Conservation (phyloP, 495 filamentous ascomycete species). For the Neurospora sp. region DNA sequence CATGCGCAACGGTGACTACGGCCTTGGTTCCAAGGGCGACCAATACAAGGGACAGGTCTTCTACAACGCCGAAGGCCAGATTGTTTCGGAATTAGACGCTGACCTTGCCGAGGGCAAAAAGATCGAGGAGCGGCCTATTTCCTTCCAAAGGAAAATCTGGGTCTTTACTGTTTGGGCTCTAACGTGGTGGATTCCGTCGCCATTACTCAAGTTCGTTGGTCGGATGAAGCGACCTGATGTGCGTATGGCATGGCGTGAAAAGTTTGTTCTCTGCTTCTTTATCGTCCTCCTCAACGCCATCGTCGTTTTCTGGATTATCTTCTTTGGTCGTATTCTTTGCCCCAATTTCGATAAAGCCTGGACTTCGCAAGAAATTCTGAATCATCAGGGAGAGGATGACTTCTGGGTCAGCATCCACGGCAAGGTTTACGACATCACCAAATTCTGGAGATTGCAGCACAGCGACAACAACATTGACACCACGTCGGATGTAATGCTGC, state of each 20-base stretch:
- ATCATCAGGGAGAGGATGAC: conserved; percentile 60
- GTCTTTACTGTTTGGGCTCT: conserved; percentile 69
- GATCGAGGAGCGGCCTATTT: conserved; percentile 59
- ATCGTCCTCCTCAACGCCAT: conserved; percentile 76
- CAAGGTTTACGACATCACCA: conserved; percentile 81
- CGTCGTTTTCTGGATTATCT: conserved; percentile 88
- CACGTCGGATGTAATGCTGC: conserved; percentile 56
- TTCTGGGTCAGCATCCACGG: conserved; percentile 87
- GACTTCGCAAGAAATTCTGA: conserved; percentile 59
- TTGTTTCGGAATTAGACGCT: conserved; percentile 51
- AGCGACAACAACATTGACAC: conserved; percentile 55
- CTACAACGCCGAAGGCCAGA: conserved; percentile 52
- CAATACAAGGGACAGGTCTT: conserved; percentile 59
- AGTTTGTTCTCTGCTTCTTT: conserved; percentile 68
- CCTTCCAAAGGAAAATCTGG: conserved; percentile 61
- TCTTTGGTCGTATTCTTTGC: conserved; percentile 74
- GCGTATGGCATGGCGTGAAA: conserved; percentile 94
- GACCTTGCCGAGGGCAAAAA: conserved; percentile 67
- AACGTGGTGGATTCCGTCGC: conserved; percentile 94
- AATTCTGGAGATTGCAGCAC: conserved; percentile 78
- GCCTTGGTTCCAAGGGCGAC: conserved; percentile 79
- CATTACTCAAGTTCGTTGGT: conserved; percentile 65
- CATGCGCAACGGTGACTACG: conserved; percentile 78
- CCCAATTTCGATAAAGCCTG: conserved; percentile 89
- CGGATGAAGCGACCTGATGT: conserved; percentile 97